Percentiles rank a stretch among this genome's conserved stretches.
phyloP scores from a whole-genome alignment of 169 alveolate genomes.

The Plasmodium gonderi region DNA sequence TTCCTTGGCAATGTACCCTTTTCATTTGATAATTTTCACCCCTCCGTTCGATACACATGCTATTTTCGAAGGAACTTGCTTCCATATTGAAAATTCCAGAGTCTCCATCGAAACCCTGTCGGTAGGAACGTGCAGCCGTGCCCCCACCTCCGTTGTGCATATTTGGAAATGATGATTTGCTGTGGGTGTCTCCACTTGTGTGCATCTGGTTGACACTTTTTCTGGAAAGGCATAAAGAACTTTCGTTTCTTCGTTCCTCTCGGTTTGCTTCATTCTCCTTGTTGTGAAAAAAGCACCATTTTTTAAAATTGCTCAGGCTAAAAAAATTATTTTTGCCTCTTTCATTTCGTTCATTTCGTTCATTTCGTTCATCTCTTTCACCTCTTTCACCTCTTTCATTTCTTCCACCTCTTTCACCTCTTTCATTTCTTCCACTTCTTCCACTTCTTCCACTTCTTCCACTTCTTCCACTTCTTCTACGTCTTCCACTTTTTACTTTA shows the following conservation, averaged over 20 bases:
- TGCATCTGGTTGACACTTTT: not conserved
- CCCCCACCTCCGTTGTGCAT: not conserved
- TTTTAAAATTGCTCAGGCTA: no score
- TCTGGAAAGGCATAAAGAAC: not conserved
- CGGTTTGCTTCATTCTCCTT: not conserved
- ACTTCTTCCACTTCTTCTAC: no score
- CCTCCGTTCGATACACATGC: not conserved
- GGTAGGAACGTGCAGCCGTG: not conserved
- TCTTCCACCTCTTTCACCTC: no score
- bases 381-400: no score
- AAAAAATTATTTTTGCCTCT: not conserved
- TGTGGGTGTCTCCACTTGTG: not conserved
- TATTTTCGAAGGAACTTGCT: slow-evolving; percentile 5
- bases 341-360: not conserved
- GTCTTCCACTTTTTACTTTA: no score
- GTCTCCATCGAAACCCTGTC: not conserved
- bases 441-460: no score
- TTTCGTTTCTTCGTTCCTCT: not conserved
- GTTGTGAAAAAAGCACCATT: not conserved
- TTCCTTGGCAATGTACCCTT: not conserved
- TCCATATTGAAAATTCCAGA: not conserved
- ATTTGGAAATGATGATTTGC: not conserved
- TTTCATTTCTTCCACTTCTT: no score
- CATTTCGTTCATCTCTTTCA: not conserved
- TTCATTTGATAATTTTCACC: not conserved